Conservation (phyloP, 129 eudicot species). For the Rutidosis leptorrhynchoides region DNA sequence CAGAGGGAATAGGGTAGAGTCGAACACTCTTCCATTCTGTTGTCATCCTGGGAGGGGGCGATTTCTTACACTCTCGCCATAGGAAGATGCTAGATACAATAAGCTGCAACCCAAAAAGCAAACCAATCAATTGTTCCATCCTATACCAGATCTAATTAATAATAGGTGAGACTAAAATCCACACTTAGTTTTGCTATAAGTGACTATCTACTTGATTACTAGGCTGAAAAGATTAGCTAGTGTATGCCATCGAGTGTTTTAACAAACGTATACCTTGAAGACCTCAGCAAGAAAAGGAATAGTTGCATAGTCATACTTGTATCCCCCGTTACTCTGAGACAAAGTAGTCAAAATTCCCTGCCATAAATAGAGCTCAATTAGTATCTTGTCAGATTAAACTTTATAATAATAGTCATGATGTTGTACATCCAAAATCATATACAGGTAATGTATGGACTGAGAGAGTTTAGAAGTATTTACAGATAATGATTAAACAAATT, state of each 20-base stretch:
- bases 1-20: constrained; percentile 75
- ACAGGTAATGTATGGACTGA: not conserved
- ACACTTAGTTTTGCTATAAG: not conserved
- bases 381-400: not conserved
- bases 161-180: constrained; percentile 16
- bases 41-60: constrained; percentile 74
- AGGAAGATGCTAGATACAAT: constrained; percentile 61
- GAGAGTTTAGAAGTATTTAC: not conserved
- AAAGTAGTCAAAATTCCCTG: constrained; percentile 96
- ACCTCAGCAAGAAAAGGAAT: constrained; percentile 98
- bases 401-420: not conserved
- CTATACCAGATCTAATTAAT: not conserved
- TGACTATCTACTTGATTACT: not conserved
- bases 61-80: constrained; percentile 59
- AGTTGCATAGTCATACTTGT: constrained; percentile 93
- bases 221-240: constrained; percentile 16
- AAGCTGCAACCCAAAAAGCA: constrained; percentile 52
- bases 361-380: constrained; percentile 21
- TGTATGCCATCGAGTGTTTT: not conserved
- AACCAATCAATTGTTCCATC: constrained; percentile 1
- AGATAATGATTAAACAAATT: not conserved
- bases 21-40: constrained; percentile 77
- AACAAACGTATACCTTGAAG: constrained; percentile 63
- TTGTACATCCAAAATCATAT: not conserved
- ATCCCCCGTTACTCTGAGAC: constrained; percentile 86